phyloP scores from a whole-genome alignment of 768 basidiomycete species.

The Hericium coralloides region DNA sequence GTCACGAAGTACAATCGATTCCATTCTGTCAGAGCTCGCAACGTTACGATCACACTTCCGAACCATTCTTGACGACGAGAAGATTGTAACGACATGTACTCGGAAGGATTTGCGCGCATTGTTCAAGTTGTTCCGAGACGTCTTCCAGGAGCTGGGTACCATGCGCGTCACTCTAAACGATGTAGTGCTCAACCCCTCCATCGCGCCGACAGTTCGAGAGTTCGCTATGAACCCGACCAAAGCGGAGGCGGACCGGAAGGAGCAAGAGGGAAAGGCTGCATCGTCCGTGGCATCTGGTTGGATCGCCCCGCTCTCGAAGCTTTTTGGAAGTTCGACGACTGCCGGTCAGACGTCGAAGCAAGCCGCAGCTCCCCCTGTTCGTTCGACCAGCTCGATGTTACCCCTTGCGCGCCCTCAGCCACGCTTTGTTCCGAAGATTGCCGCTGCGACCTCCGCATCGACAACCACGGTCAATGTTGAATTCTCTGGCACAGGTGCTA shows the following conservation, averaged over 20 bases:
- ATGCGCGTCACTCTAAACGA: conserved; percentile 82
- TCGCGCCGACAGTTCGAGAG: conserved; percentile 66
- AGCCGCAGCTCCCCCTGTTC: conserved; percentile 14
- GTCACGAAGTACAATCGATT: conserved; percentile 70
- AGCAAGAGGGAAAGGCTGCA: conserved; percentile 25
- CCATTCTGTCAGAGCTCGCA: conserved; percentile 61
- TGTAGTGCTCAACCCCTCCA: conserved; percentile 77
- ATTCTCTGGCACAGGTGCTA: conserved; percentile 68
- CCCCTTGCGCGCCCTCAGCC: conserved; percentile 20
- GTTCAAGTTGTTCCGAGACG: conserved; percentile 79
- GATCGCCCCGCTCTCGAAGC: conserved; percentile 82
- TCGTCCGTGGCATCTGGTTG: conserved; percentile 39
- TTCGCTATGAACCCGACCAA: conserved; percentile 54
- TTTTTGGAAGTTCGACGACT: conserved; percentile 43
- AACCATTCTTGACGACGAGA: conserved; percentile 66
- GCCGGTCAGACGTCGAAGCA: conserved; percentile 17
- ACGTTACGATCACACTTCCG: conserved; percentile 70
- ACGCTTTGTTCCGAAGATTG: conserved; percentile 66
- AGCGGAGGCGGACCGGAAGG: conserved; percentile 31
- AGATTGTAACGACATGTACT: conserved; percentile 48
- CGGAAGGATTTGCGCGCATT: conserved; percentile 76
- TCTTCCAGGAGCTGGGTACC: conserved; percentile 74
- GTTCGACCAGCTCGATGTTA: conserved; percentile 15
- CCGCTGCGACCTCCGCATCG: conserved; percentile 79
- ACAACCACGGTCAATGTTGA: conserved; percentile 94